A percentile compares a stretch with the other conserved stretches of the same genome.
These are phyloP conservation scores for Wallacemonas sp. DNA, from an alignment of 208 protist genomes.

Conservation along the genomic window DNA sequence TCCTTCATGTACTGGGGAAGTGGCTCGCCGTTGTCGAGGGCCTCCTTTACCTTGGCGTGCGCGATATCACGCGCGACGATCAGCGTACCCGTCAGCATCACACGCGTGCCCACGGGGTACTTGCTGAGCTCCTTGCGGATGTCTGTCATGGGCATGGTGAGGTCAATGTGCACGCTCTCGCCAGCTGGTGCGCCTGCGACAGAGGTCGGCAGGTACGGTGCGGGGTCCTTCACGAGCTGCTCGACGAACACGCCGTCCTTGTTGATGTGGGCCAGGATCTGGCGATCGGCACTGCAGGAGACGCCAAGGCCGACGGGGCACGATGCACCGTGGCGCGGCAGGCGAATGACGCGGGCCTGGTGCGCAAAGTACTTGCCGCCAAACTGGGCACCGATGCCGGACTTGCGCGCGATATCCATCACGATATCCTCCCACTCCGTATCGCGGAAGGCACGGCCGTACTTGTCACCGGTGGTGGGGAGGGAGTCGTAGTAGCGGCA, in stretches of 20 bases:
- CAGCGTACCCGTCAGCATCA: conserved; percentile 94
- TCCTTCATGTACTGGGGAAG: conserved; percentile 94
- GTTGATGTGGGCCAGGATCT: conserved; percentile 95
- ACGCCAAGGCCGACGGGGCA: conserved; percentile 96
- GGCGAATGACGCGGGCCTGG: conserved; percentile 94
- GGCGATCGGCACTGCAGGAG: conserved; percentile 96
- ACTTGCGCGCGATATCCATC: conserved; percentile 82
- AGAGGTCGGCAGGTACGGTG: conserved; percentile 92
- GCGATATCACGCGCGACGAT: conserved; percentile 98
- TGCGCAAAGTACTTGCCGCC: conserved; percentile 98
- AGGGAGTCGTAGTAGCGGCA: conserved; percentile 96
- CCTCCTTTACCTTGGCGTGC: conserved; percentile 95
- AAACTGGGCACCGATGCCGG: conserved; percentile 96
- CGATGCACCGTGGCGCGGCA: conserved; percentile 90
- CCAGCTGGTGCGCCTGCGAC: conserved; percentile 30
- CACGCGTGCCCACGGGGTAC: conserved; percentile 87
- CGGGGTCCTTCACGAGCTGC: conserved; percentile 92
- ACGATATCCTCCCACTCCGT: conserved; percentile 94
- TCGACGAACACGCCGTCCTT: conserved; percentile 95
- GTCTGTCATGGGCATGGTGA: conserved; percentile 90
- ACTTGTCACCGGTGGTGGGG: conserved; percentile 91
- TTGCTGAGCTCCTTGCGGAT: conserved; percentile 78
- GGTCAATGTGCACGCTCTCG: conserved; percentile 82
- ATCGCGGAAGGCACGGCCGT: conserved; percentile 95
- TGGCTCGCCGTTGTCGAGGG: conserved; percentile 78